A percentile compares a stretch with the other conserved stretches of the same genome.
Evolutionary conservation across 805 yeast species (phyloP).

Genomic region (Monosporozyma siamensis): DNA sequence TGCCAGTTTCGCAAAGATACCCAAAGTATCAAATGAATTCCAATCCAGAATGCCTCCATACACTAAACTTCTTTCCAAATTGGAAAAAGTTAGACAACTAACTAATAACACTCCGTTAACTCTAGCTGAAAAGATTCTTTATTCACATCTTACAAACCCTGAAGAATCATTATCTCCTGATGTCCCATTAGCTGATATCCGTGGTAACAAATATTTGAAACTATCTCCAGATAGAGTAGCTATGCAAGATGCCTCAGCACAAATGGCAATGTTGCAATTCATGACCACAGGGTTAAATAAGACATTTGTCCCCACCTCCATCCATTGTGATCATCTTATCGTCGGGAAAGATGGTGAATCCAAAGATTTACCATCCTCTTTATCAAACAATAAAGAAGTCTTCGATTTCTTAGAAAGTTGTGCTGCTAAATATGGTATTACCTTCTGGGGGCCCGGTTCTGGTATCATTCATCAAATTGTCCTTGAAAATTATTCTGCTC

Average conservation of each 20-base stretch:
- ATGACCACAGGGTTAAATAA: slow-evolving; percentile 90
- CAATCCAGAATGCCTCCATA: slow-evolving; percentile 82
- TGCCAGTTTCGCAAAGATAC: slow-evolving; percentile 18
- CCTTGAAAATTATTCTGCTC: slow-evolving; percentile 91
- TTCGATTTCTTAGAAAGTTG: slow-evolving; percentile 90
- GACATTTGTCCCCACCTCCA: slow-evolving; percentile 89
- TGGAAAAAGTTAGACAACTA: slow-evolving; percentile 53
- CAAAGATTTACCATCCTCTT: slow-evolving; percentile 69
- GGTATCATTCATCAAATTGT: slow-evolving; percentile 98
- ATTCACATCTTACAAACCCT: slow-evolving; percentile 85
- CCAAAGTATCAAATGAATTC: slow-evolving; percentile 49
- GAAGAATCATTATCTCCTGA: slow-evolving; percentile 59
- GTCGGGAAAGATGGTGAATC: slow-evolving; percentile 94
- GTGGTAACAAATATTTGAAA: slow-evolving; percentile 88
- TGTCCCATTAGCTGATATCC: slow-evolving; percentile 42
- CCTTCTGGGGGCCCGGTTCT: slow-evolving; percentile 99
- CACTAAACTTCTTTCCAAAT: slow-evolving; percentile 56
- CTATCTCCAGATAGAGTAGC: slow-evolving; percentile 96
- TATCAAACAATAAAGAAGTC: slow-evolving; percentile 84
- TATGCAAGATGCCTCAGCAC: slow-evolving; percentile 99
- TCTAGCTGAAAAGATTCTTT: slow-evolving; percentile 86
- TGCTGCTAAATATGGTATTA: slow-evolving; percentile 91
- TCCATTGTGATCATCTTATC: slow-evolving; percentile 96
- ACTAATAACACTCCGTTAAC: slow-evolving; percentile 72
- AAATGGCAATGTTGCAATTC: slow-evolving; percentile 96